Evolutionary conservation across 1,139 yeast species (phyloP).

Genomic region (Pichia inconspicua): DNA sequence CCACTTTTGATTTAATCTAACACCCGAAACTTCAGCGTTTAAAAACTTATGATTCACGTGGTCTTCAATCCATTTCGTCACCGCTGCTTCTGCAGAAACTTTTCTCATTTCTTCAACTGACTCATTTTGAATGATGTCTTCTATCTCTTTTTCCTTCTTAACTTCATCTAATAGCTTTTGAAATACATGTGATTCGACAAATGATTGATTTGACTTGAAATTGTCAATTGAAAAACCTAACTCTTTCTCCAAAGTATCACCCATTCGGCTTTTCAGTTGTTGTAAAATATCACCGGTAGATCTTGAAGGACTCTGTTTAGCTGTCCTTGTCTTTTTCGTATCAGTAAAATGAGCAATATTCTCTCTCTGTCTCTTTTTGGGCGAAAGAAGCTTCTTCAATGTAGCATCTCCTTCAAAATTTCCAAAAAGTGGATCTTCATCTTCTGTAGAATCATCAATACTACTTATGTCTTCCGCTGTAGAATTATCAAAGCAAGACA

Average conservation of each 20-base stretch:
- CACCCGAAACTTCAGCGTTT: not conserved
- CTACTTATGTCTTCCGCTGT: constrained; percentile 6
- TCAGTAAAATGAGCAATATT: not conserved
- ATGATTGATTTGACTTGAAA: not conserved
- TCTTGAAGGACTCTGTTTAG: not conserved
- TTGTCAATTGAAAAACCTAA: constrained; percentile 11
- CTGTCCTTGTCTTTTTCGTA: not conserved
- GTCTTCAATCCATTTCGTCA: constrained; percentile 6
- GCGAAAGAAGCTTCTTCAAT: constrained; percentile 4
- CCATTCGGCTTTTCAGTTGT: constrained; percentile 6
- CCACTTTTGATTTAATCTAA: constrained; percentile 5
- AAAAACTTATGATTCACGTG: constrained; percentile 5
- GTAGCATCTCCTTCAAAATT: constrained; percentile 2
- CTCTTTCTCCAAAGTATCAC: constrained; percentile 10
- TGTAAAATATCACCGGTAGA: constrained; percentile 5
- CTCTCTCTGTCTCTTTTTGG: constrained; percentile 1
- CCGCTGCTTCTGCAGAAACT: not conserved
- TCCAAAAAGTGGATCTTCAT: constrained; percentile 14
- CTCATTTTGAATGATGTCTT: not conserved
- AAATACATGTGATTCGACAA: not conserved
- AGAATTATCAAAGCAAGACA: not conserved
- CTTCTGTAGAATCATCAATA: constrained; percentile 1
- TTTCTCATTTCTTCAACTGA: not conserved
- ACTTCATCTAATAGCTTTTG: constrained; percentile 1
- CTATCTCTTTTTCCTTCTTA: constrained; percentile 5